Evolutionary conservation across 257 asterid genomes (phyloP).

Genomic region (Scutellaria barbata): DNA sequence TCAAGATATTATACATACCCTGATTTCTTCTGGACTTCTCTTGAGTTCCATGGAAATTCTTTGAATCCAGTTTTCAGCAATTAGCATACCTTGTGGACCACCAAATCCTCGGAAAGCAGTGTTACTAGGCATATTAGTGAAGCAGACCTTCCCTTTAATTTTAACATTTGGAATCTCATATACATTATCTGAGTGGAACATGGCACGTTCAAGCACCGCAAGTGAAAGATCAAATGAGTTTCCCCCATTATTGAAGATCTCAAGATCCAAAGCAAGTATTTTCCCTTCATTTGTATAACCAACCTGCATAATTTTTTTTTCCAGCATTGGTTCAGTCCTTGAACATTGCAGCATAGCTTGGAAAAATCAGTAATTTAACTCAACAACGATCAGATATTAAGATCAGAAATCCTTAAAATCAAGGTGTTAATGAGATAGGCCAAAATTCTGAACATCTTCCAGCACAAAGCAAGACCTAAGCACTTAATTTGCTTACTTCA

Average conservation of each 20-base stretch:
- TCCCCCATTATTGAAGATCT: conserved; percentile 85
- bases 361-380: conserved; percentile 13
- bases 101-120: conserved; percentile 99
- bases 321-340: conserved; percentile 22
- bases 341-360: conserved; percentile 18
- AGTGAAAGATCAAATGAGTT: conserved; percentile 91
- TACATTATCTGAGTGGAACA: conserved; percentile 91
- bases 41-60: conserved; percentile 83
- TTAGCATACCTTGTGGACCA: conserved; percentile 97
- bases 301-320: conserved; percentile 53
- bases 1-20: conserved; percentile 51
- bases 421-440: background rate
- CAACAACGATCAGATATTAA: background rate
- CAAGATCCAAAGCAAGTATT: conserved; percentile 88
- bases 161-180: conserved; percentile 90
- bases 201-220: conserved; percentile 93
- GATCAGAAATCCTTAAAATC: conserved; percentile 3
- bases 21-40: conserved; percentile 85
- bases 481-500: background rate
- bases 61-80: conserved; percentile 96
- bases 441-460: background rate
- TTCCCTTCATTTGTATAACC: conserved; percentile 87
- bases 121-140: conserved; percentile 92
- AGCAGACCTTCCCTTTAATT: conserved; percentile 81
- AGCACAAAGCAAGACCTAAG: conserved; percentile 9